Evolutionary conservation across 371 early-diverging fungal species (phyloP).

Genomic region (Circinella umbellata): DNA sequence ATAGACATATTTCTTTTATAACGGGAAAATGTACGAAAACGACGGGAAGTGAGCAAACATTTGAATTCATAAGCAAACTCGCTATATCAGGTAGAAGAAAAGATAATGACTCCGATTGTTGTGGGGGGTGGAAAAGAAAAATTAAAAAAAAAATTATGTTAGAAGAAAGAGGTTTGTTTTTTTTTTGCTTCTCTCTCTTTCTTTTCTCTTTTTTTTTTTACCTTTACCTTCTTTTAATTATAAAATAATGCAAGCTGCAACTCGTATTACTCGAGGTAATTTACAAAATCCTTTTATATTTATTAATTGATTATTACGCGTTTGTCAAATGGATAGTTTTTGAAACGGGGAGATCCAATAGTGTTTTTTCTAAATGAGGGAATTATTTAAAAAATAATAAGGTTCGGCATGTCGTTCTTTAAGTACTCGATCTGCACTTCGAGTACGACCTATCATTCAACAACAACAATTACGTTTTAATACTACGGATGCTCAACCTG

Average conservation of each 20-base stretch:
- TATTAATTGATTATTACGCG: background rate
- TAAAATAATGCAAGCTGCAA: constrained; percentile 15
- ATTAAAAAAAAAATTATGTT: too few relatives aligned
- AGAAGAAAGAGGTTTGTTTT: background rate
- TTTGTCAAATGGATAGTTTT: background rate
- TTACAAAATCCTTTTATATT: too few relatives aligned
- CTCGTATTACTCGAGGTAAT: constrained; percentile 9
- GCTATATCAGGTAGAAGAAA: background rate
- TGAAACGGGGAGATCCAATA: background rate
- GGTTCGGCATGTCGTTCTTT: constrained; percentile 1
- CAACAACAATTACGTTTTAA: constrained; percentile 16
- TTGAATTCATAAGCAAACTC: background rate
- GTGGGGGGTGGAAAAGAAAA: background rate
- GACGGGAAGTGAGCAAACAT: background rate
- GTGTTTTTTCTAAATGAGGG: background rate
- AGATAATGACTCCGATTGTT: background rate
- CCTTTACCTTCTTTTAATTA: background rate
- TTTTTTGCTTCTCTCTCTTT: background rate
- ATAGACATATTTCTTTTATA: too few relatives aligned
- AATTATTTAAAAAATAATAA: background rate
- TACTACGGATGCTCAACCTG: constrained; percentile 9
- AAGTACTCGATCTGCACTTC: constrained; percentile 11
- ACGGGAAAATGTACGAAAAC: background rate
- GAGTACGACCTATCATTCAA: constrained; percentile 2
- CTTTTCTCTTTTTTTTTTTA: background rate